Conservation (phyloP, 768 basidiomycete species). For the Asterophora parasitica region DNA sequence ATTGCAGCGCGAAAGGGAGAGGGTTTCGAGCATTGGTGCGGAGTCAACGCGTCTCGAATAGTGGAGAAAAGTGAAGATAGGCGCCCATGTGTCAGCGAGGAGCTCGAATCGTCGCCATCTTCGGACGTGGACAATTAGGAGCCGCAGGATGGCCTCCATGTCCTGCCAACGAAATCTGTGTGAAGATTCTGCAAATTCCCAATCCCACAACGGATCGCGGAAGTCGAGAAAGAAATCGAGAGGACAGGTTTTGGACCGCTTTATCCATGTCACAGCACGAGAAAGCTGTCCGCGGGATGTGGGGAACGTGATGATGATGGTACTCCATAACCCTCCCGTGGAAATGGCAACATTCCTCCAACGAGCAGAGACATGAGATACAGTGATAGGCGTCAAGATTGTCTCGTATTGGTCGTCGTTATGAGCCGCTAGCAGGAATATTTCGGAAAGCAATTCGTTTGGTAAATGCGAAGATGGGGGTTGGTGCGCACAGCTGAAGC, state of each 20-base stretch:
- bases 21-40: constrained; percentile 32
- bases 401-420: constrained; percentile 22
- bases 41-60: constrained; percentile 29
- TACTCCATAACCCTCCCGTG: constrained; percentile 46
- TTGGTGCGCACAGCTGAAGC: constrained; percentile 6
- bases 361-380: constrained; percentile 46
- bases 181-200: constrained; percentile 40
- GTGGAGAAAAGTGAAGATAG: constrained; percentile 48
- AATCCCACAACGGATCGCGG: constrained; percentile 54
- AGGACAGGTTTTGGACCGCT: constrained; percentile 40
- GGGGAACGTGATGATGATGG: constrained; percentile 43
- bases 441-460: constrained; percentile 31
- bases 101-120: constrained; percentile 48
- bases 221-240: constrained; percentile 53
- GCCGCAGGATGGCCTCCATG: constrained; percentile 41
- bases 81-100: constrained; percentile 58
- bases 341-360: constrained; percentile 48
- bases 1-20: constrained; percentile 53
- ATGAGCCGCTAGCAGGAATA: constrained; percentile 27
- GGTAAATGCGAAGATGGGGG: constrained; percentile 24
- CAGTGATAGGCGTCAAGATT: constrained; percentile 23
- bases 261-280: constrained; percentile 34
- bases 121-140: constrained; percentile 38
- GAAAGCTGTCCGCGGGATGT: constrained; percentile 31
- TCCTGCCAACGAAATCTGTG: constrained; percentile 39